phyloP scores from a whole-genome alignment of 2,329 filamentous ascomycete genomes.

The Exophiala aquamarina region DNA sequence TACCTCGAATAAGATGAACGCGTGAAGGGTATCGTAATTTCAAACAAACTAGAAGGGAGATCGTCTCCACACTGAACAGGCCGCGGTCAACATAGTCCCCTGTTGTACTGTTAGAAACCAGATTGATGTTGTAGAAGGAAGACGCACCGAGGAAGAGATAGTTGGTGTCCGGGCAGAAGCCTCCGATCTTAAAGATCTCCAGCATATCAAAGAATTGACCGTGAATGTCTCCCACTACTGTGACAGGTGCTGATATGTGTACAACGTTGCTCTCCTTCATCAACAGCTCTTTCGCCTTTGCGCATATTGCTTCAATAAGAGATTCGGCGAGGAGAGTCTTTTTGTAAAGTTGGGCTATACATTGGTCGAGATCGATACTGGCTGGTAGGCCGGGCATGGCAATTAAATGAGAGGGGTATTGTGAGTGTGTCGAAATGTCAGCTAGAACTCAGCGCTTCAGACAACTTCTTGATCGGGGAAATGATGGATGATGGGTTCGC shows the following conservation, averaged over 20 bases:
- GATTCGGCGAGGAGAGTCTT: conserved; percentile 97
- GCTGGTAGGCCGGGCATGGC: conserved; percentile 52
- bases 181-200: conserved; percentile 98
- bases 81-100: conserved; percentile 98
- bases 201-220: conserved; percentile 99
- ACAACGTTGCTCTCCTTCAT: conserved; percentile 99
- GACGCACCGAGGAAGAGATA: conserved; percentile 86
- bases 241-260: conserved; percentile 91
- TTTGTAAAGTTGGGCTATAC: conserved; percentile 93
- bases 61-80: conserved; percentile 98
- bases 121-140: conserved; percentile 5
- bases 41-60: conserved; percentile 93
- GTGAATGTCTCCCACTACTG: conserved; percentile 97
- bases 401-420: neutral
- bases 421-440: neutral
- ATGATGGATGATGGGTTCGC: too few relatives aligned
- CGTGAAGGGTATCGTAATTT: conserved; percentile 95
- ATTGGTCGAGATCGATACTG: conserved; percentile 97
- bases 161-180: conserved; percentile 96
- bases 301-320: conserved; percentile 97
- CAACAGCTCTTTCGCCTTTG: conserved; percentile 96
- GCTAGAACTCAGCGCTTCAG: too few relatives aligned
- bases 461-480: too few relatives aligned
- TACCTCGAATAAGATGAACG: conserved; percentile 93
- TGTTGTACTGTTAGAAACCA: conserved; percentile 36